Evolutionary conservation across 495 filamentous ascomycete species (phyloP), one percentile per base, ranked within the genome.

Genomic region (Podospora anserina): DNA sequence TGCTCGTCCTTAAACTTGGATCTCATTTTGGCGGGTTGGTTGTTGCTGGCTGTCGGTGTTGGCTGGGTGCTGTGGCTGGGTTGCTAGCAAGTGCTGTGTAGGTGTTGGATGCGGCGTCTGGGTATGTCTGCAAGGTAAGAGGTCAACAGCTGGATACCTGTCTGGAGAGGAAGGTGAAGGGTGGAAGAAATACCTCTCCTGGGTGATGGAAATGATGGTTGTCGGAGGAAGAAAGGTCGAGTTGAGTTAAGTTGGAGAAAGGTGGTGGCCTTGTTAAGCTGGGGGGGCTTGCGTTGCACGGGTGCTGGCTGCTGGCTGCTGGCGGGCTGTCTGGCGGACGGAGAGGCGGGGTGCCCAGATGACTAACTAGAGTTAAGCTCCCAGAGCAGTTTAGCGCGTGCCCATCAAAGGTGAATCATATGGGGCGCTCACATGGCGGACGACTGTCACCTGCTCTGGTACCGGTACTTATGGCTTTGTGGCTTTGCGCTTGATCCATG

Each of bases 1-100:
- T 97, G 95, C 89, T 98, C 95, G 89, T 99, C 95, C 91, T 98
- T 99, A 84, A 98, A 98, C 87, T 97, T 98, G 81, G 90, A 93
- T 76, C 93, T 89, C 93, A 97, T 96, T 70, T 79, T 94, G 84
- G 77, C 63, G 74, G 78, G 20, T 49, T 49, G 39, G 39, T 6
- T 49, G 70, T 59, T 59, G 72, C 65, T 59, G 71, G 7, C 15
- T 59, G 56, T 59, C 6, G 26, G 26, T 30, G 60, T 28, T 30
- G 61, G 49, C 61, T 56, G 65, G 49, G 54, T 57, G 19, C 27
- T 11, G 59, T 23, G 23, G 23, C 18, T 69, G 18, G 68, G 49
- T 60, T 62, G 58, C 20, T 57, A 44, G 28, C 11, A 28, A 34
- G 53, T 68, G 60, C 16, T n/a, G 64, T 20, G 18, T 18, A 23